A percentile compares a stretch with the other conserved stretches of the same genome.
Conservation (phyloP, 2,329 filamentous ascomycete species). For the Ophiosphaerella korrae region DNA sequence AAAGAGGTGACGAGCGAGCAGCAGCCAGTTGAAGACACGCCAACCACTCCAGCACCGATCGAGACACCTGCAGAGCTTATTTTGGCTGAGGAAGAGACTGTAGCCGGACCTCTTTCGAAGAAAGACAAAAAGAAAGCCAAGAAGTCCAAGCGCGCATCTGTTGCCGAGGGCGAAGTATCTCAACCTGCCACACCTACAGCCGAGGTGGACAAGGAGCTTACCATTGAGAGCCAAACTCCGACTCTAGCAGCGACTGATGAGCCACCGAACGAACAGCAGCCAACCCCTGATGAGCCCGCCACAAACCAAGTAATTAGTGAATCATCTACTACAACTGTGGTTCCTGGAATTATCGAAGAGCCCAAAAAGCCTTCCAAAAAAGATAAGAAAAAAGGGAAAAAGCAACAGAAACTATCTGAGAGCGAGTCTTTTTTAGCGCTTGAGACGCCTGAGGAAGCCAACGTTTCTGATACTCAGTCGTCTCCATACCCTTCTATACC, state of each 20-base stretch:
- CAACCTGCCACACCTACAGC: constrained; percentile 12
- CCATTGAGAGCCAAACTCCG: background rate
- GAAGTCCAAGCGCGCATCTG: constrained; percentile 24
- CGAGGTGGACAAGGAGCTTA: constrained; percentile 3
- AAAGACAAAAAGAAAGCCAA: constrained; percentile 25
- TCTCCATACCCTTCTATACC: constrained; percentile 33
- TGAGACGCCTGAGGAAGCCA: constrained; percentile 41
- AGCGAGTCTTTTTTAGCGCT: constrained; percentile 39
- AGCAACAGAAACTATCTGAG: constrained; percentile 12
- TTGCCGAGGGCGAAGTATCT: constrained; percentile 10
- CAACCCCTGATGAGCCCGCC: background rate
- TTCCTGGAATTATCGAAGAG: background rate
- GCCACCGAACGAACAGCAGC: background rate
- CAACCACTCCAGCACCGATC: background rate
- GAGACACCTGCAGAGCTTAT: background rate
- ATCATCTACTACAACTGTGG: background rate
- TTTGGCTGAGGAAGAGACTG: constrained; percentile 1
- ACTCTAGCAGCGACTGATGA: background rate
- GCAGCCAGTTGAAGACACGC: background rate
- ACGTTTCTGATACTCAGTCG: constrained; percentile 39
- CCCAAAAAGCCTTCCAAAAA: constrained; percentile 7
- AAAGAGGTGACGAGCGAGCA: background rate
- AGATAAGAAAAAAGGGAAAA: constrained; percentile 28
- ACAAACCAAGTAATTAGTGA: background rate
- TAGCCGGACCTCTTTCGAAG: constrained; percentile 5